Conservation (phyloP, 352 stramenopile genomes). For the Pythium sp. region DNA sequence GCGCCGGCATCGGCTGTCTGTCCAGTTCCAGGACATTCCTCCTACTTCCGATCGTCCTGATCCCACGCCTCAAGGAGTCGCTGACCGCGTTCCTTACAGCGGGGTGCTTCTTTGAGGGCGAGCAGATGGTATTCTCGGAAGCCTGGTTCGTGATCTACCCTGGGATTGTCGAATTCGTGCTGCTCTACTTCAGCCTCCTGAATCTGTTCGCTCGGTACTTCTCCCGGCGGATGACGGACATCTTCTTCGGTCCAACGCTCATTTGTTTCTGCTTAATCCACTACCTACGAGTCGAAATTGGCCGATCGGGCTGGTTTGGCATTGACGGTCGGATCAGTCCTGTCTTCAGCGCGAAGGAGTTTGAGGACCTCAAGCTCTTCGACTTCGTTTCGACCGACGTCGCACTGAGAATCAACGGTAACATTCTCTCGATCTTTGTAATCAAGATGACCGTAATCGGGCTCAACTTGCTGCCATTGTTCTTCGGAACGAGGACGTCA, state of each 20-base stretch:
- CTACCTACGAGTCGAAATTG: too few species aligned
- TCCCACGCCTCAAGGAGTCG: conserved; percentile 8
- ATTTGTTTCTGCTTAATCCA: too few species aligned
- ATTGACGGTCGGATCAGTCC: too few species aligned
- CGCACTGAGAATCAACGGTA: too few species aligned
- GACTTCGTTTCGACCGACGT: too few species aligned
- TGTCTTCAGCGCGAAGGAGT: too few species aligned
- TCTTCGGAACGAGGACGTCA: neutral
- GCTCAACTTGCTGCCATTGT: conserved; percentile 8
- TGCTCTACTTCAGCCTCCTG: conserved; percentile 31
- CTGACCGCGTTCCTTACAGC: conserved; percentile 24
- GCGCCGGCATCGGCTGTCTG: neutral
- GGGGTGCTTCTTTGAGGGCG: conserved; percentile 22
- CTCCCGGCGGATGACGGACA: conserved; percentile 32
- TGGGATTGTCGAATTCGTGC: conserved; percentile 30
- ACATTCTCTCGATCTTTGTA: conserved; percentile 16
- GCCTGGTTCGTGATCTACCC: conserved; percentile 48
- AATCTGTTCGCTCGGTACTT: conserved; percentile 40
- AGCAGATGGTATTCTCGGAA: conserved; percentile 19
- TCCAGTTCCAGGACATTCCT: neutral
- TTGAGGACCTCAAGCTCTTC: too few species aligned
- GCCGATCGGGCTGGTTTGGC: too few species aligned
- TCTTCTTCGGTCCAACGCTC: too few species aligned
- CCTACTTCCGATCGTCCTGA: neutral
- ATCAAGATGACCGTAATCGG: conserved; percentile 15